A percentile compares a stretch with the other conserved stretches of the same genome.
These are phyloP conservation scores for Ophiocordyceps robertsii DNA, from an alignment of 2,329 filamentous ascomycete species.

Conservation along the genomic window DNA sequence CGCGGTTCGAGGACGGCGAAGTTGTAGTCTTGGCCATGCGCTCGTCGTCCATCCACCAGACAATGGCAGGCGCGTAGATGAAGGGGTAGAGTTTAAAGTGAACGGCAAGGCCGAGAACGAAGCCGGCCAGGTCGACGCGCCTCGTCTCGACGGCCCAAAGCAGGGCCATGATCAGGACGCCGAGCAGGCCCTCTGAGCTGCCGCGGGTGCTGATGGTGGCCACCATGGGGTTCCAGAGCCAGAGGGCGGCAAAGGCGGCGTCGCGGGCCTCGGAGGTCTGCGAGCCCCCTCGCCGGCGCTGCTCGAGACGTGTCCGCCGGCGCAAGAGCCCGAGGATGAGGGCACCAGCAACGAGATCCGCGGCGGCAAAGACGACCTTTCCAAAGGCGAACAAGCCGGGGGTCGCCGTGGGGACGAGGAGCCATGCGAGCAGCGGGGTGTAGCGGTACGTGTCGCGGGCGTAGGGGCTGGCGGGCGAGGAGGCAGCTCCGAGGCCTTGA, in stretches of 20 bases:
- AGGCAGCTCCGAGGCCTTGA: too few relatives aligned
- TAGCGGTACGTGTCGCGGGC: slow-evolving; percentile 90
- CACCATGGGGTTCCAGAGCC: slow-evolving; percentile 96
- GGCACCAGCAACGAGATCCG: slow-evolving; percentile 77
- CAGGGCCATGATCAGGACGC: slow-evolving; percentile 69
- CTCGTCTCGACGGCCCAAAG: slow-evolving; percentile 66
- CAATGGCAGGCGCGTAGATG: slow-evolving; percentile 72
- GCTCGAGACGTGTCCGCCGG: neutral
- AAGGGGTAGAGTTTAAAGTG: slow-evolving; percentile 99
- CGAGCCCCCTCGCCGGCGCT: neutral
- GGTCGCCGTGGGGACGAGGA: slow-evolving; percentile 66
- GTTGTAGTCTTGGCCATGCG: slow-evolving; percentile 16
- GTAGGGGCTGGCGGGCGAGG: slow-evolving; percentile 58
- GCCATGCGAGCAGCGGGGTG: slow-evolving; percentile 85
- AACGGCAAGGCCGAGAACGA: slow-evolving; percentile 68
- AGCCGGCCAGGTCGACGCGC: slow-evolving; percentile 51
- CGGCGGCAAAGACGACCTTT: slow-evolving; percentile 72
- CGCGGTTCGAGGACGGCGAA: neutral
- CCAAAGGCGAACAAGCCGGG: slow-evolving; percentile 64
- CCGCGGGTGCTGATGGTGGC: slow-evolving; percentile 91
- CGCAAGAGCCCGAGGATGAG: slow-evolving; percentile 39
- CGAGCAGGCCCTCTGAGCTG: slow-evolving; percentile 82
- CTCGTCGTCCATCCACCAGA: slow-evolving; percentile 65
- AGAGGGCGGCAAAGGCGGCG: slow-evolving; percentile 69
- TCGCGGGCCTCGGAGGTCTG: slow-evolving; percentile 23